phyloP scores from a whole-genome alignment of 2,329 filamentous ascomycete genomes.

The Alternaria sp. region DNA sequence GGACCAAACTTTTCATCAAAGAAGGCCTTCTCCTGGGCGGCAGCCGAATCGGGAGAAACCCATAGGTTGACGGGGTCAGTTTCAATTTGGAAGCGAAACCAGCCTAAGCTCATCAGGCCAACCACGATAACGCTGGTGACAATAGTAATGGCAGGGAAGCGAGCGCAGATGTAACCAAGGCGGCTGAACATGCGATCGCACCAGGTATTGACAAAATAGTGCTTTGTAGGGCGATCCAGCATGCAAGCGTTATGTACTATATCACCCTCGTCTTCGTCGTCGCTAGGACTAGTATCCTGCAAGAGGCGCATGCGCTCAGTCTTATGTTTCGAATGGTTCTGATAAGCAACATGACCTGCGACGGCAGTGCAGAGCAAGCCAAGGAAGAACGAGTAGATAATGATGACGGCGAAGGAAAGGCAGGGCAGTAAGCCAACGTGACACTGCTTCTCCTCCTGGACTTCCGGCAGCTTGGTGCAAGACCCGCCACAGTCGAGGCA shows the following conservation, averaged over 20 bases:
- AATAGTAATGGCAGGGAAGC: conserved; percentile 87
- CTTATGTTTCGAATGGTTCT: conserved; percentile 74
- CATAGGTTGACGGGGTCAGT: conserved; percentile 89
- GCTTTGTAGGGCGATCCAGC: conserved; percentile 78
- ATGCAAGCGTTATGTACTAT: conserved; percentile 78
- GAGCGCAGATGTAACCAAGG: conserved; percentile 80
- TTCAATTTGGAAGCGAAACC: conserved; percentile 89
- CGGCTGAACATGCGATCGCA: conserved; percentile 82
- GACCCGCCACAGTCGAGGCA: conserved; percentile 91
- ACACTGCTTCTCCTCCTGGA: conserved; percentile 75
- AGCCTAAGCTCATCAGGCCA: conserved; percentile 81
- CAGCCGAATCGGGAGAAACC: conserved; percentile 93
- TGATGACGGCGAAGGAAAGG: conserved; percentile 88
- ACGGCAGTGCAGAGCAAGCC: conserved; percentile 71
- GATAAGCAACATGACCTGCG: conserved; percentile 78
- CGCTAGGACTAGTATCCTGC: conserved; percentile 82
- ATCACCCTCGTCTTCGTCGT: conserved; percentile 94
- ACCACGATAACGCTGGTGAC: conserved; percentile 76
- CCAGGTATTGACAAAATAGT: conserved; percentile 84
- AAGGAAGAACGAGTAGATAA: conserved; percentile 81
- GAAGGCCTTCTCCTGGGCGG: conserved; percentile 90
- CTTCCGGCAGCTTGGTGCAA: conserved; percentile 80
- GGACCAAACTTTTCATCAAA: conserved; percentile 94
- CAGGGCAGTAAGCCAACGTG: conserved; percentile 89
- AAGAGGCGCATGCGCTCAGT: conserved; percentile 85